These are phyloP conservation scores for Phyllosticta citribraziliensis DNA, from an alignment of 2,329 filamentous ascomycete genomes.

Conservation along the genomic window DNA sequence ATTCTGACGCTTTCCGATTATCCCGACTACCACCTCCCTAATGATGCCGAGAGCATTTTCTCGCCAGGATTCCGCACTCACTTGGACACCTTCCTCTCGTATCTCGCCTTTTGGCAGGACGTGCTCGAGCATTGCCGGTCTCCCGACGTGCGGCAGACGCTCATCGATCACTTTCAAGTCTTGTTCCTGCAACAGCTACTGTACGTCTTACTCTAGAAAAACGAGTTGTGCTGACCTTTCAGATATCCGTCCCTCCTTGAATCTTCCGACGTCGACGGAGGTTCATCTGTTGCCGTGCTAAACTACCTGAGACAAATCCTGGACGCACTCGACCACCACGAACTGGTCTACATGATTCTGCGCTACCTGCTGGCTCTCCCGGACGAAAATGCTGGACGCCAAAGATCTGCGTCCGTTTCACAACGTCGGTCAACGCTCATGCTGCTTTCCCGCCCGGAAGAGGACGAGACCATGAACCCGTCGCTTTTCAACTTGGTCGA, in stretches of 20 bases:
- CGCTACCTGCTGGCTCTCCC: slow-evolving; percentile 83
- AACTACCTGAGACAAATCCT: slow-evolving; percentile 88
- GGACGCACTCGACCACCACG: slow-evolving; percentile 82
- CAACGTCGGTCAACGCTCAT: slow-evolving; percentile 85
- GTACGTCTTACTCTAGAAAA: slow-evolving; percentile 39
- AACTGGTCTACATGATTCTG: slow-evolving; percentile 88
- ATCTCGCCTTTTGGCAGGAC: slow-evolving; percentile 96
- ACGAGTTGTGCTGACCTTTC: slow-evolving; percentile 5
- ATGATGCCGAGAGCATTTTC: slow-evolving; percentile 63
- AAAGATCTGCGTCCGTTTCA: slow-evolving; percentile 49
- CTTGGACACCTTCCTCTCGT: slow-evolving; percentile 86
- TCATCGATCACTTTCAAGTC: slow-evolving; percentile 94
- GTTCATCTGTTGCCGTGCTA: slow-evolving; percentile 89
- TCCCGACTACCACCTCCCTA: slow-evolving; percentile 56
- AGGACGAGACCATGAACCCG: slow-evolving; percentile 71
- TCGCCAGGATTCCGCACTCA: slow-evolving; percentile 71
- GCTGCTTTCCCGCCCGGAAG: slow-evolving; percentile 67
- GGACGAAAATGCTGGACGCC: slow-evolving; percentile 30
- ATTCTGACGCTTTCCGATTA: slow-evolving; percentile 88
- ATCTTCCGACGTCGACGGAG: slow-evolving; percentile 93
- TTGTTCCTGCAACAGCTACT: slow-evolving; percentile 90
- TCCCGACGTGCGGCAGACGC: slow-evolving; percentile 78
- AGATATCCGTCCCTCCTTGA: slow-evolving; percentile 93
- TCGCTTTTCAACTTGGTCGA: slow-evolving; percentile 90
- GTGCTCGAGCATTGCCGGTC: slow-evolving; percentile 93